Evolutionary conservation across 1,284 basidiomycete species (phyloP), one percentile per base, ranked within the genome.

Genomic region (Dichomitus squalens): DNA sequence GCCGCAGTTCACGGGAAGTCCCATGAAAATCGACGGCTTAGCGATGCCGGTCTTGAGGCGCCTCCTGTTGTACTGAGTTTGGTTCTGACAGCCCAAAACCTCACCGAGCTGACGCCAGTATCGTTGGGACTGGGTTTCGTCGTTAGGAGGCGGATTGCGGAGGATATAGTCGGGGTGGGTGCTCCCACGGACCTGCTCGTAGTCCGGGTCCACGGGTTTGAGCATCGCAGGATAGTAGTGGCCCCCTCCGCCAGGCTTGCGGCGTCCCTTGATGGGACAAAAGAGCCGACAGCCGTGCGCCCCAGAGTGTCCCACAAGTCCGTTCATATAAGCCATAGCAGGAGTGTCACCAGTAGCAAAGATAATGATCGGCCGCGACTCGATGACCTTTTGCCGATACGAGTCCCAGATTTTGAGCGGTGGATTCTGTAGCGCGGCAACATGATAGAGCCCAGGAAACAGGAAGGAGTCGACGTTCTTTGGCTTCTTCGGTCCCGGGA

Each of bases 221-320:
- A 55, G 55, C n/a, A 54, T 34, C 0, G 49, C 63, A 0, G 73
- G 66, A 61, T 70, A 78, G 57, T 79, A 77, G 20, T 72, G 68
- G 2, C 52, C 29, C 11, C 27, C 11, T 2, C 16, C 60, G 0
- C 59, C 51, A 1, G 61, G 61, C 57, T 76, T 76, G 20, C 66
- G 71, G 0, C 72, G 63, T 8, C 76, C 75, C 46, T 53, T 62
- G 27, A 72, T 59, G 3, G 51, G 33, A 58, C 76, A 79, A 21
- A 64, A 68, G 0, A 74, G 25, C 1, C 70, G 65, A 52, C 78
- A 80, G 0, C 70, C 73, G 21, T 64, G 47, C 0, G 52, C 53
- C 0, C 76, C 76, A 39, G 68, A 63, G 51, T 76, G 75, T 0
- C 75, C 72, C 20, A 75, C 72, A 14, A 61, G 59, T 0, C 76